phyloP scores from a whole-genome alignment of 495 filamentous ascomycete species.

The Astrothelium subdiscretum region DNA sequence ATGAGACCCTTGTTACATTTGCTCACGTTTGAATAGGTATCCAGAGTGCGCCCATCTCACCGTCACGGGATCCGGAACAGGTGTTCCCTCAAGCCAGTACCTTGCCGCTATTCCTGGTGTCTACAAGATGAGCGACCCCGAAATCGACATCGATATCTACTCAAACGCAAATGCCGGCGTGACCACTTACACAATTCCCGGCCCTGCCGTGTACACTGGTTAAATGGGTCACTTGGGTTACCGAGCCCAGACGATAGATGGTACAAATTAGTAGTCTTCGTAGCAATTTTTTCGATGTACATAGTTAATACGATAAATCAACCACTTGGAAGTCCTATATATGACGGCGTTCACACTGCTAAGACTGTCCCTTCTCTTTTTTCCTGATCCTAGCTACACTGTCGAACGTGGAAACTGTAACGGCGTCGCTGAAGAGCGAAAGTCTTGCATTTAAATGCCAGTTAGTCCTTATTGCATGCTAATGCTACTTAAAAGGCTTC shows the following conservation, averaged over 20 bases:
- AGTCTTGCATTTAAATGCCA: too few relatives aligned
- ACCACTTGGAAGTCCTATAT: too few relatives aligned
- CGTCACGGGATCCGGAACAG: slow-evolving; percentile 53
- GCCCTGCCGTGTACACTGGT: neutral
- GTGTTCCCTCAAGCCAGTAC: slow-evolving; percentile 11
- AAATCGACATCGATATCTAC: slow-evolving; percentile 1
- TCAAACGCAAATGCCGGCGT: neutral
- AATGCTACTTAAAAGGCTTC: too few relatives aligned
- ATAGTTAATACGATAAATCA: neutral
- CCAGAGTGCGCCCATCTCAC: slow-evolving; percentile 71
- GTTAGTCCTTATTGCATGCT: too few relatives aligned
- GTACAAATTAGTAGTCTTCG: neutral
- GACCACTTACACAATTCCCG: neutral
- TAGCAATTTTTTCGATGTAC: neutral
- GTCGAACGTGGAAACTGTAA: too few relatives aligned
- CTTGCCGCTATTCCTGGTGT: slow-evolving; percentile 6
- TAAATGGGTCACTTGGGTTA: neutral
- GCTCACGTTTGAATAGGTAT: slow-evolving; percentile 54
- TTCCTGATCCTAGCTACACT: too few relatives aligned
- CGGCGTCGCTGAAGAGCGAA: too few relatives aligned
- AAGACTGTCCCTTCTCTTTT: too few relatives aligned
- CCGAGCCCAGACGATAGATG: neutral
- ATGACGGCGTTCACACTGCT: too few relatives aligned
- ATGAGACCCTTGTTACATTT: too few relatives aligned
- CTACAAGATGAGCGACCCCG: slow-evolving; percentile 3